A percentile compares a stretch with the other conserved stretches of the same genome.
These are phyloP conservation scores for Kalaharituber pfeilii DNA, from an alignment of 2,329 filamentous ascomycete genomes.

Conservation along the genomic window DNA sequence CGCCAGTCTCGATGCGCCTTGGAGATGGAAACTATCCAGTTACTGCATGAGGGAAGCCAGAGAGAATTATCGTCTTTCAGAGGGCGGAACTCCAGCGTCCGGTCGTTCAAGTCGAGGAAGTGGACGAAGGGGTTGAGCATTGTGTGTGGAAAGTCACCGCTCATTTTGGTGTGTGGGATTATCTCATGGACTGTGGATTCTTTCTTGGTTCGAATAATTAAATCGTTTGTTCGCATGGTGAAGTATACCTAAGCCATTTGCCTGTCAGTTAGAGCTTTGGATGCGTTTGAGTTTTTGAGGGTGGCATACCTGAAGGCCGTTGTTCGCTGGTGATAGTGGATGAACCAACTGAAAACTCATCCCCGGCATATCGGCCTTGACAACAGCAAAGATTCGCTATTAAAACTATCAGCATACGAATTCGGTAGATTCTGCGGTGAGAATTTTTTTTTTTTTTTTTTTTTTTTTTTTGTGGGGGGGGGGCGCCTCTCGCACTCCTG, in stretches of 20 bases:
- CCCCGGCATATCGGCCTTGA: background rate
- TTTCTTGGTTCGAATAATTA: background rate
- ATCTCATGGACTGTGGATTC: background rate
- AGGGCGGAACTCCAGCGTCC: background rate
- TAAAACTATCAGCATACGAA: conserved; percentile 20
- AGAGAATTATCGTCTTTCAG: background rate
- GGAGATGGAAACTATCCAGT: background rate
- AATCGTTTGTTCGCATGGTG: background rate
- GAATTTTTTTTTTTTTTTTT: too few species aligned
- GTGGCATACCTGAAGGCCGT: background rate
- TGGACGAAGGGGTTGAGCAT: background rate
- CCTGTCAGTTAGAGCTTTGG: background rate
- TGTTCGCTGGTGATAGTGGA: background rate
- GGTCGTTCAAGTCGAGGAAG: background rate
- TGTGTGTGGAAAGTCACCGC: background rate
- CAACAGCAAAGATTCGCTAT: background rate
- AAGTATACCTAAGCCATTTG: background rate
- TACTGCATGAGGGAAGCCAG: background rate
- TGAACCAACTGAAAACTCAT: background rate
- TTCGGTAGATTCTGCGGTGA: too few species aligned
- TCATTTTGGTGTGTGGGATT: background rate
- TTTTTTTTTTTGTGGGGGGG: too few species aligned
- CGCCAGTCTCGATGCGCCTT: background rate
- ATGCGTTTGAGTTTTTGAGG: background rate
- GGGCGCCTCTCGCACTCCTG: too few species aligned